phyloP scores from a whole-genome alignment of 2,329 filamentous ascomycete species.

The Colletotrichum sublineola region DNA sequence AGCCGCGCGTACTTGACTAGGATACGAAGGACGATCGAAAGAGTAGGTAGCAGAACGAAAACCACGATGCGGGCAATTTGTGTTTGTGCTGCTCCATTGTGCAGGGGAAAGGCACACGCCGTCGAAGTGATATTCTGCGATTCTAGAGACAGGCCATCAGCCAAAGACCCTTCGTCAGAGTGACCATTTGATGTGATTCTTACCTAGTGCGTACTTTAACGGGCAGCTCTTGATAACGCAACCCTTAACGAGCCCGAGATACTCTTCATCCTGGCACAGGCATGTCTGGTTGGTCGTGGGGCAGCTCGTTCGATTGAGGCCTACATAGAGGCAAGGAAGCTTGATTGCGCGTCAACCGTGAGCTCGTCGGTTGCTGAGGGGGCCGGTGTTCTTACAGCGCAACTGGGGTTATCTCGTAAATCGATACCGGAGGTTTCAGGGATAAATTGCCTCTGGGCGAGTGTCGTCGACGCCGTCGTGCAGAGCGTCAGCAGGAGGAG shows the following conservation, averaged over 20 bases:
- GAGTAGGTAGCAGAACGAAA: constrained; percentile 6
- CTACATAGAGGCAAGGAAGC: constrained; percentile 22
- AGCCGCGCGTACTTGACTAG: constrained; percentile 13
- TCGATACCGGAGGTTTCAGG: constrained; percentile 9
- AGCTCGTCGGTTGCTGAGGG: neutral
- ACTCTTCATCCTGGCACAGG: constrained; percentile 18
- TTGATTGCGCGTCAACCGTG: constrained; percentile 1
- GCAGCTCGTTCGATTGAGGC: constrained; percentile 20
- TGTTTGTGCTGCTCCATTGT: neutral
- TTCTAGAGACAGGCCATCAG: neutral
- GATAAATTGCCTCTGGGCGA: constrained; percentile 10
- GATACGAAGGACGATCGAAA: constrained; percentile 19
- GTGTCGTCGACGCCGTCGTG: constrained; percentile 6
- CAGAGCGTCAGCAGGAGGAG: neutral
- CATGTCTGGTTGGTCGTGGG: constrained; percentile 18
- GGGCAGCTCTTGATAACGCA: constrained; percentile 24
- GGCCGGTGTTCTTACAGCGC: constrained; percentile 14
- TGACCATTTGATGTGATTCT: rapidly evolving
- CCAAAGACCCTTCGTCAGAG: neutral
- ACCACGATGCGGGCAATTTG: neutral
- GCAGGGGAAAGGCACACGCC: constrained; percentile 19
- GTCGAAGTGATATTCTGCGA: constrained; percentile 29
- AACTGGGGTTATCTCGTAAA: constrained; percentile 22
- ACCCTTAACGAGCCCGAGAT: constrained; percentile 7
- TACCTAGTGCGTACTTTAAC: constrained; percentile 25